Percentiles rank a stretch among this genome's conserved stretches.
These are phyloP conservation scores for Massospora cicadina DNA, from an alignment of 371 early-diverging fungal species.

Conservation along the genomic window DNA sequence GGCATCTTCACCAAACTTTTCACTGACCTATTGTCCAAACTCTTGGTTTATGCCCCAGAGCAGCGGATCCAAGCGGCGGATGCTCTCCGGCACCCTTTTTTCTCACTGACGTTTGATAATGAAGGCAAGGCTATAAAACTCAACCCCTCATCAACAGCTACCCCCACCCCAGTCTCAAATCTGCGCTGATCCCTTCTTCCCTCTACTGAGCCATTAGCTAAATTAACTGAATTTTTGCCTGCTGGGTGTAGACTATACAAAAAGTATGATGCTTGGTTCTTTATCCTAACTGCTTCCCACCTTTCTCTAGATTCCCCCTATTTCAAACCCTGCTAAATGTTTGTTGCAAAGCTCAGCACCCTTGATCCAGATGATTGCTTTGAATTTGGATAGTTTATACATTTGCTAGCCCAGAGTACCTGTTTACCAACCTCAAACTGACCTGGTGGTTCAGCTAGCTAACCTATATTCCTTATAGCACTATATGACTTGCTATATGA, in stretches of 20 bases:
- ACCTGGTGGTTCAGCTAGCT: not conserved
- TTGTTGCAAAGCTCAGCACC: not conserved
- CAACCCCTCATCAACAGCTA: not conserved
- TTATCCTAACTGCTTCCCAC: not conserved
- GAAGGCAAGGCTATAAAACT: not conserved
- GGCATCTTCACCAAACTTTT: not conserved
- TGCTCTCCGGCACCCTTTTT: constrained; percentile 10
- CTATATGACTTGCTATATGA: not conserved
- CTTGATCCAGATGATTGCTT: not conserved
- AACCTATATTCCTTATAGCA: not conserved
- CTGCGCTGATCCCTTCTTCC: not conserved
- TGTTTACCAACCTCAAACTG: not conserved
- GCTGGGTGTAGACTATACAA: not conserved
- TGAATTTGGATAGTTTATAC: too few species aligned
- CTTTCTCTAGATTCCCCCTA: not conserved
- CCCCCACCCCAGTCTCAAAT: not conserved
- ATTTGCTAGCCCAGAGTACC: not conserved
- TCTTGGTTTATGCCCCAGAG: constrained; percentile 42
- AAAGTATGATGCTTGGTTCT: not conserved
- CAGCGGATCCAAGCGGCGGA: constrained; percentile 31
- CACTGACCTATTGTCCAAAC: constrained; percentile 29
- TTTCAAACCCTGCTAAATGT: not conserved
- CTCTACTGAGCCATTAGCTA: not conserved
- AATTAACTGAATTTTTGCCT: not conserved
- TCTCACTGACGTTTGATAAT: not conserved